Evolutionary conservation across 2,329 filamentous ascomycete species (phyloP).

Genomic region (Polytolypa hystricis): DNA sequence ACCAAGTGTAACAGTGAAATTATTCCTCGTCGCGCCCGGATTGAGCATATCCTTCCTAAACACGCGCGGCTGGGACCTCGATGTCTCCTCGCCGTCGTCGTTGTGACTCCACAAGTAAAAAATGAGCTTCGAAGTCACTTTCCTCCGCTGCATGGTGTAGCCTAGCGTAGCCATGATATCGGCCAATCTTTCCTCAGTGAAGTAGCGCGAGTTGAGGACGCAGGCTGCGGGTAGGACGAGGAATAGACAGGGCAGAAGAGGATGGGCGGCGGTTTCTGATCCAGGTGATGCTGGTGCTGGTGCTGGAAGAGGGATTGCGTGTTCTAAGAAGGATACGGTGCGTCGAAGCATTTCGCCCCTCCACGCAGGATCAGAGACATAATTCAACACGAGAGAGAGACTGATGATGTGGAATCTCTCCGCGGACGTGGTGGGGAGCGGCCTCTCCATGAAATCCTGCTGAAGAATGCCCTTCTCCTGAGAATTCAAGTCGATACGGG

Average conservation of each 20-base stretch:
- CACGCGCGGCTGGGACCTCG: conserved; percentile 10
- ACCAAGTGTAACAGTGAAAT: conserved; percentile 70
- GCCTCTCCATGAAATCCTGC: conserved; percentile 89
- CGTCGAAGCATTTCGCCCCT: conserved; percentile 79
- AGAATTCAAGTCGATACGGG: conserved; percentile 82
- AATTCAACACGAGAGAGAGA: conserved; percentile 86
- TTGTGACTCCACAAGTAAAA: conserved; percentile 73
- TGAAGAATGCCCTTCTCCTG: conserved; percentile 66
- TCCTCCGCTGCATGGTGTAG: conserved; percentile 54
- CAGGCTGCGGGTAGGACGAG: conserved; percentile 83
- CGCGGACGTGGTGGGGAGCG: conserved; percentile 48
- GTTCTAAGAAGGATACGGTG: conserved; percentile 57
- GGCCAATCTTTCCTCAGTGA: conserved; percentile 58
- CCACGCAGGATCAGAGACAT: conserved; percentile 63
- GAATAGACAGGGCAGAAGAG: conserved; percentile 53
- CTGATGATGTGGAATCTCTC: conserved; percentile 83
- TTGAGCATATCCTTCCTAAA: conserved; percentile 69
- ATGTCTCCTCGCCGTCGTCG: conserved; percentile 5
- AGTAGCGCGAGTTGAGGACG: conserved; percentile 79
- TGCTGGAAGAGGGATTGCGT: conserved; percentile 11
- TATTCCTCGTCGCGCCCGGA: conserved; percentile 68
- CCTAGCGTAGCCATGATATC: conserved; percentile 69
- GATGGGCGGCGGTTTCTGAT: conserved; percentile 12
- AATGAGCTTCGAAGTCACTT: conserved; percentile 69
- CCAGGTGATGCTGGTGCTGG: background rate